These are phyloP conservation scores for Geranium incanum DNA, from an alignment of 441 rosid genomes.

Conservation along the genomic window DNA sequence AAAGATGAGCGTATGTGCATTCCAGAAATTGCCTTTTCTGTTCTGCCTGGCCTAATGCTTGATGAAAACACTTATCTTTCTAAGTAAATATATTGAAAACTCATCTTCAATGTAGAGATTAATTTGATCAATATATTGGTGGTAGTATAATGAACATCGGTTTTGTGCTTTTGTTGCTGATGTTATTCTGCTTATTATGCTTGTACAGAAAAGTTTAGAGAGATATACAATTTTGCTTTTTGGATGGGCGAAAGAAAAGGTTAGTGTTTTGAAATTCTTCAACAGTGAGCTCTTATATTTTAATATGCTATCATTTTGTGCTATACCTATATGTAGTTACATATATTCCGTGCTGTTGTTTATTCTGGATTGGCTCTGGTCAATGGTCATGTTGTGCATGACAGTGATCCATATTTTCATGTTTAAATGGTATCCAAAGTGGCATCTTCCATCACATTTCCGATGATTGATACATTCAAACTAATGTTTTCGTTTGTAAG, in stretches of 20 bases:
- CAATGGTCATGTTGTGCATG: not conserved
- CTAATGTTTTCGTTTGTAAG: not conserved
- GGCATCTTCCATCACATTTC: not conserved
- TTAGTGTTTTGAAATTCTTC: slow-evolving; percentile 15
- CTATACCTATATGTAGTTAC: not conserved
- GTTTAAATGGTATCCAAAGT: not conserved
- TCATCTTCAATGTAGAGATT: not conserved
- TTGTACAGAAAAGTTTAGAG: slow-evolving; percentile 80
- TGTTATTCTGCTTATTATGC: slow-evolving; percentile 20
- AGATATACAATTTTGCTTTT: slow-evolving; percentile 91
- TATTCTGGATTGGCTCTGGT: not conserved
- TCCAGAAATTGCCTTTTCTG: slow-evolving; percentile 10
- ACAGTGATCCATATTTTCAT: not conserved
- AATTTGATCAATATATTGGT: not conserved
- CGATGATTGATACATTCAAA: not conserved
- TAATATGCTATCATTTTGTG: not conserved
- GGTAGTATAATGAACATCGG: not conserved
- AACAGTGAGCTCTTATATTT: not conserved
- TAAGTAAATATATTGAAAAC: not conserved
- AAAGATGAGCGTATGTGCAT: slow-evolving; percentile 74
- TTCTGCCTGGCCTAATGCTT: slow-evolving; percentile 6
- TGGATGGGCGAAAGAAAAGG: slow-evolving; percentile 99
- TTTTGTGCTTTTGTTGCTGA: slow-evolving; percentile 12
- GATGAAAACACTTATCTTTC: not conserved
- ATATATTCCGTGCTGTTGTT: not conserved